Conservation (phyloP, 345 rosid species). For the Syzygium oleosum region DNA sequence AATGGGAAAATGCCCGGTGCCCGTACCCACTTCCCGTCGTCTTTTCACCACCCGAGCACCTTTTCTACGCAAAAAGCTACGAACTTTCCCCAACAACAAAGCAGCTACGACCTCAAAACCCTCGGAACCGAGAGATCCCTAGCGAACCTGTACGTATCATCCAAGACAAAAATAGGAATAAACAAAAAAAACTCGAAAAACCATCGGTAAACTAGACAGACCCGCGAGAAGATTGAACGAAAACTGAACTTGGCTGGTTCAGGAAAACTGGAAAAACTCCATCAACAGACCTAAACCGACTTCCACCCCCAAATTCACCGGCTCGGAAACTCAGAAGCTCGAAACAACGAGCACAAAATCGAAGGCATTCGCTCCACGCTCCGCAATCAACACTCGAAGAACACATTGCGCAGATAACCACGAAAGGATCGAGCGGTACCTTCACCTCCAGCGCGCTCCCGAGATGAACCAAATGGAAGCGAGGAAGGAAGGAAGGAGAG, state of each 20-base stretch:
- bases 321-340: neutral
- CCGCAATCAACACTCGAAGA: neutral
- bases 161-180: neutral
- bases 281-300: neutral
- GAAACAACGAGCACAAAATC: neutral
- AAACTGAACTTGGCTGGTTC: neutral
- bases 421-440: neutral
- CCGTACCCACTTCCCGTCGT: neutral
- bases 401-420: neutral
- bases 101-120: neutral
- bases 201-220: neutral
- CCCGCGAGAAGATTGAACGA: neutral
- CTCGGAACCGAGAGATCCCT: neutral
- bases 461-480: neutral
- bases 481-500: neutral
- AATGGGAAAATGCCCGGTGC: neutral
- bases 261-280: neutral
- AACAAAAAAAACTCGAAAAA: neutral
- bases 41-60: neutral
- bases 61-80: neutral
- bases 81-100: neutral
- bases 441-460: neutral
- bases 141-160: neutral
- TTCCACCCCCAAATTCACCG: neutral
- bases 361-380: neutral